phyloP scores from a whole-genome alignment of 805 yeast genomes.

The Candida insectorum region DNA sequence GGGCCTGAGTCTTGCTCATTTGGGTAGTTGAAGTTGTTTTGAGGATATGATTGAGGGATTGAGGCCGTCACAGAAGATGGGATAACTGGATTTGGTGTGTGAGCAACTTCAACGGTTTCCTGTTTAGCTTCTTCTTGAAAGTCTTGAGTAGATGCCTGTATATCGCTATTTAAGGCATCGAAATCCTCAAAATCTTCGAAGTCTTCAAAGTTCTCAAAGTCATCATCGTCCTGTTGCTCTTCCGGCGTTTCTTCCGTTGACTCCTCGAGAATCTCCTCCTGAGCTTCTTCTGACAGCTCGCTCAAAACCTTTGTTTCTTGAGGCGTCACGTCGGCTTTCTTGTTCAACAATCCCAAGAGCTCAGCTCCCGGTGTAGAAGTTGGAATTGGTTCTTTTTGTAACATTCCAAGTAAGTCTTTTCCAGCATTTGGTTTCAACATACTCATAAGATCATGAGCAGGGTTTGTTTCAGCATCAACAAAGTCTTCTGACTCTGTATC shows the following conservation, averaged over 20 bases:
- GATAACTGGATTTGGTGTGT: too few relatives aligned
- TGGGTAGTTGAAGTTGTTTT: too few relatives aligned
- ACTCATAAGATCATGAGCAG: background rate
- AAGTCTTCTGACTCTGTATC: too few relatives aligned
- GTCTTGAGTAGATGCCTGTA: constrained; percentile 8
- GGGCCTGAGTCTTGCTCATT: too few relatives aligned
- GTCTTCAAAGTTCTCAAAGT: constrained; percentile 31
- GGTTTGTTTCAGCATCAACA: background rate
- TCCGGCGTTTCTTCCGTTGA: constrained; percentile 9
- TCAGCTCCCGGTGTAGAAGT: constrained; percentile 13
- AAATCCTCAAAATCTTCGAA: constrained; percentile 29
- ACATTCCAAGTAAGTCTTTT: constrained; percentile 13
- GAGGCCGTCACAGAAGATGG: too few relatives aligned
- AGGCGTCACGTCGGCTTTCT: background rate
- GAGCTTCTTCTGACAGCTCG: constrained; percentile 8
- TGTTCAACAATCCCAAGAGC: constrained; percentile 15
- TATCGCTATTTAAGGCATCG: constrained; percentile 23
- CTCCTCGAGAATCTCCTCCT: too few relatives aligned
- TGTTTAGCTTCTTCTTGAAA: constrained; percentile 4
- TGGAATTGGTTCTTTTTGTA: constrained; percentile 3
- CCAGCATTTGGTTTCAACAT: constrained; percentile 2
- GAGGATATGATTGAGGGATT: too few relatives aligned
- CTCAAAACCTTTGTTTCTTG: background rate
- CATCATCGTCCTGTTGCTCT: constrained; percentile 12
- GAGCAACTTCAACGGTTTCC: too few relatives aligned